phyloP scores from a whole-genome alignment of 495 filamentous ascomycete genomes.

The Neurospora hispaniola region DNA sequence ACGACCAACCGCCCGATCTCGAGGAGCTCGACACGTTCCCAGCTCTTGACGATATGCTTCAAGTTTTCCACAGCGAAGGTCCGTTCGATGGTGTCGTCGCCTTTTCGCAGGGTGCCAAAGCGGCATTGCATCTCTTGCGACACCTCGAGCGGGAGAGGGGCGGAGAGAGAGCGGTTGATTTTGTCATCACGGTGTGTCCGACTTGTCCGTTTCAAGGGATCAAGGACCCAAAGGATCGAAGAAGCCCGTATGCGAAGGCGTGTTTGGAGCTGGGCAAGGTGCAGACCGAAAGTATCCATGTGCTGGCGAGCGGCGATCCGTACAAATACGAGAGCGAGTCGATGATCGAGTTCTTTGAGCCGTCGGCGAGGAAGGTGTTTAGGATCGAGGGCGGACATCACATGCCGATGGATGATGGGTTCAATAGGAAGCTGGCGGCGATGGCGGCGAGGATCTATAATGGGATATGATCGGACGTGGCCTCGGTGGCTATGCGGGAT shows the following conservation, averaged over 20 bases:
- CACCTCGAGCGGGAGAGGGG: constrained; percentile 8
- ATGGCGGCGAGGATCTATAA: neutral
- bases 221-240: neutral
- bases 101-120: constrained; percentile 23
- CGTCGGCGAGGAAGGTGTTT: constrained; percentile 8
- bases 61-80: constrained; percentile 3
- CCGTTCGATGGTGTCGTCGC: constrained; percentile 20
- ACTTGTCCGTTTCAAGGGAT: constrained; percentile 14
- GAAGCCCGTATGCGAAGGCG: neutral
- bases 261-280: constrained; percentile 4
- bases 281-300: constrained; percentile 13
- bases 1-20: neutral
- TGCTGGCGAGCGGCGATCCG: constrained; percentile 18
- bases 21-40: constrained; percentile 4
- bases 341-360: constrained; percentile 15
- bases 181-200: constrained; percentile 14
- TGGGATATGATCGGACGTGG: neutral
- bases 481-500: neutral
- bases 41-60: constrained; percentile 3
- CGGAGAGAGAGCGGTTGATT: constrained; percentile 3
- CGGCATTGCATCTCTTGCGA: constrained; percentile 12
- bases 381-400: constrained; percentile 16
- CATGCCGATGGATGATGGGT: constrained; percentile 15
- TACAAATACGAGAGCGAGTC: constrained; percentile 16
- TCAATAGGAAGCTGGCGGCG: constrained; percentile 6